These are phyloP conservation scores for Cephalotrichum gorgonifer DNA, from an alignment of 2,329 filamentous ascomycete species.

Conservation along the genomic window DNA sequence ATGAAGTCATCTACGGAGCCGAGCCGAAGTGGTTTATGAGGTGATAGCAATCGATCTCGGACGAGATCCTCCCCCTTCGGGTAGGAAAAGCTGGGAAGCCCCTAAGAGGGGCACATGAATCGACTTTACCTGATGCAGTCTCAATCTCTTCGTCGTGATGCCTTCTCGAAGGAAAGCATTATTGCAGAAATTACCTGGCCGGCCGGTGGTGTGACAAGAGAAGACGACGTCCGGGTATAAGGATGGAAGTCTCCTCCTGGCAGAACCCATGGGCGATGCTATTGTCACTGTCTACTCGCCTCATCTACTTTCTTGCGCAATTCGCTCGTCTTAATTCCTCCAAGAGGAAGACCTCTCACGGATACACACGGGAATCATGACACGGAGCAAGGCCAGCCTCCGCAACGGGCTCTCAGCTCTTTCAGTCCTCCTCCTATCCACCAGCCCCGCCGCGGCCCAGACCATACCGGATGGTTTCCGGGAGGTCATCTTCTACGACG, in stretches of 20 bases:
- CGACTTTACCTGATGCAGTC: neutral
- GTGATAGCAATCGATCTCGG: too few relatives aligned
- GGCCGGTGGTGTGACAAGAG: neutral
- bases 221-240: neutral
- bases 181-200: neutral
- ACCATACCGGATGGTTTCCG: constrained; percentile 11
- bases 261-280: neutral
- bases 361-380: neutral
- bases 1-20: neutral
- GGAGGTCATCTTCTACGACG: constrained; percentile 16
- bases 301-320: too few relatives aligned
- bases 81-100: too few relatives aligned
- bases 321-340: too few relatives aligned
- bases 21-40: neutral
- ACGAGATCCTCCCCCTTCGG: too few relatives aligned
- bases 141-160: neutral
- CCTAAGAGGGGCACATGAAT: too few relatives aligned
- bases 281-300: too few relatives aligned
- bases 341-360: neutral
- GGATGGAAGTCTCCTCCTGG: neutral
- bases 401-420: neutral
- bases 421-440: neutral
- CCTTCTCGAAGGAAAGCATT: neutral
- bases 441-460: neutral
- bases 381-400: neutral